Evolutionary conservation across 768 basidiomycete genomes (phyloP), one percentile per base, ranked within the genome.

Genomic region (Russula sp.): DNA sequence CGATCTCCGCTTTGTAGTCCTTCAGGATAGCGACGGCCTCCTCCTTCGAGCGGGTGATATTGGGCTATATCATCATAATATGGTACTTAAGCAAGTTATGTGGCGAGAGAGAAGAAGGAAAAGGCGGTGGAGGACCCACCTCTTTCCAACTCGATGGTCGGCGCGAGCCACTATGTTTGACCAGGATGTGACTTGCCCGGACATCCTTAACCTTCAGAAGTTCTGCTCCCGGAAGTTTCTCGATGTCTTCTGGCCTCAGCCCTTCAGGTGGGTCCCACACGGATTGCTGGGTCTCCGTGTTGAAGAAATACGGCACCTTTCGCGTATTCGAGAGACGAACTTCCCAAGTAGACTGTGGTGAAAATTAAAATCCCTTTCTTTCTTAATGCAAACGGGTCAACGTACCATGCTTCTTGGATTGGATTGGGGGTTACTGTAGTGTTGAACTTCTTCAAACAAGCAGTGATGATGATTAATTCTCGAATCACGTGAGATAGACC

Each of bases 111-210:
- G 50, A 40, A 44, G 18, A 62, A 22, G 10, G n/a, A 60, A 50
- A 52, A 44, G 40, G 32, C 11, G 11, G 34, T 6, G 34, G 38
- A n/a, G n/a, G 14, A 74, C 84, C 61, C 69, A 88, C 90, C 79
- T 90, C 88, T 74, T 89, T 90, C 90, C 90, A 91, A 73, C 89
- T 92, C 48, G 88, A 83, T 38, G 90, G 86, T 30, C 89, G 80
- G 64, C 90, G 78, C 73, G 90, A 92, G 5, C 81, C 88, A 56
- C 78, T 80, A 76, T 98, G 95, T 78, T 99, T 99, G 66, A 98
- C 88, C 62, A 99, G 77, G 66, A 99, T 79, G 79, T 99, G 97
- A 72, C 92, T 94, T n/a, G 94, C 96, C 56, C 93, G 84, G 44
- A 97, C 92, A 75, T 90, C 81, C 22, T 77, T 80, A 20, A 79